These are phyloP conservation scores for Trapa bicornis DNA, from an alignment of 345 rosid genomes.

Conservation along the genomic window DNA sequence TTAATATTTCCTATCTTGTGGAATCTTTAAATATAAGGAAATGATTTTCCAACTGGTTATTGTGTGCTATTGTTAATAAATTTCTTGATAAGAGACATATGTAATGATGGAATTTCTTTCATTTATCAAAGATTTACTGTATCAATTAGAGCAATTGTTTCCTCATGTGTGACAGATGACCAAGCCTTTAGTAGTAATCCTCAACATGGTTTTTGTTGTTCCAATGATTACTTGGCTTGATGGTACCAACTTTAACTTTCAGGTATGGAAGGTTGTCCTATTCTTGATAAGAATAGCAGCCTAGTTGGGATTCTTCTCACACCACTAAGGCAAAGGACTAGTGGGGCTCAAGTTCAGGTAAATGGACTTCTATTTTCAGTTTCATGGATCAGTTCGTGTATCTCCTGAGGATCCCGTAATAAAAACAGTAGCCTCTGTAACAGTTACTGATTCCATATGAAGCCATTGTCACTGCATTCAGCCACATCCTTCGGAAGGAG, in stretches of 20 bases:
- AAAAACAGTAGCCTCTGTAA: constrained; percentile 72
- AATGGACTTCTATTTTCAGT: constrained; percentile 14
- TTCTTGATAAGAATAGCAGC: constrained; percentile 40
- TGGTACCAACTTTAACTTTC: constrained; percentile 4
- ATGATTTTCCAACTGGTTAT: neutral
- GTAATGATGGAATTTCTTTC: neutral
- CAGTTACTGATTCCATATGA: constrained; percentile 99
- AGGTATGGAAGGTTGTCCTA: constrained; percentile 95
- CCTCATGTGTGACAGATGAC: constrained; percentile 2
- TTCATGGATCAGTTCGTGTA: constrained; percentile 11
- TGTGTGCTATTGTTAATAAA: neutral
- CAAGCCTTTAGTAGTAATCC: neutral
- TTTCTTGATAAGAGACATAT: neutral
- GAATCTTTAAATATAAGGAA: neutral
- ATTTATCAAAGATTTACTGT: constrained; percentile 6
- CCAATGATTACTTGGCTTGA: neutral
- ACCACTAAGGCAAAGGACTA: constrained; percentile 72
- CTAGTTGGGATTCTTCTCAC: constrained; percentile 66
- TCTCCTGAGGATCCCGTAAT: constrained; percentile 38
- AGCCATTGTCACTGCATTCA: constrained; percentile 81
- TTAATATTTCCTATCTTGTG: neutral
- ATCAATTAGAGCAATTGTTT: constrained; percentile 6
- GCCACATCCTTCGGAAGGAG: constrained; percentile 53
- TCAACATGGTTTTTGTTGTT: neutral
- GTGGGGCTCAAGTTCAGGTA: constrained; percentile 93